phyloP scores from a whole-genome alignment of 495 filamentous ascomycete genomes.

The Xylaria flabelliformis region DNA sequence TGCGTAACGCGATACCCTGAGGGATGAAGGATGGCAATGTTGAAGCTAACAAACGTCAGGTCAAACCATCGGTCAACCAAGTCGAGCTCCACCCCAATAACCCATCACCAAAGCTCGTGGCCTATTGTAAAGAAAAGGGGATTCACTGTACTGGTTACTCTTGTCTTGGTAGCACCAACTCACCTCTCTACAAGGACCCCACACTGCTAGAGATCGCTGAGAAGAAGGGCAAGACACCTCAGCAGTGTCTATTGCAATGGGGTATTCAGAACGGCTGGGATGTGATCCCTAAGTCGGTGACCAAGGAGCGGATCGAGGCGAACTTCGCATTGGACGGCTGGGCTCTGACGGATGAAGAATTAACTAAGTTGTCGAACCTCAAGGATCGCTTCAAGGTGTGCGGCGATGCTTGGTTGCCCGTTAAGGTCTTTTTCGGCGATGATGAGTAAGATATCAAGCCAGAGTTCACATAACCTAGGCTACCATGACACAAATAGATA shows the following conservation, averaged over 20 bases:
- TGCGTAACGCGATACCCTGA: slow-evolving; percentile 42
- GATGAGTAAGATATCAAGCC: slow-evolving; percentile 62
- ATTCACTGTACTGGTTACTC: slow-evolving; percentile 75
- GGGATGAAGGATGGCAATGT: slow-evolving; percentile 57
- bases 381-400: slow-evolving; percentile 78
- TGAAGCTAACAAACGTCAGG: slow-evolving; percentile 63
- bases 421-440: slow-evolving; percentile 88
- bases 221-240: slow-evolving; percentile 69
- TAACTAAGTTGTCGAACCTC: slow-evolving; percentile 66
- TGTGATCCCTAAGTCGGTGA: slow-evolving; percentile 75
- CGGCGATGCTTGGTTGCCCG: slow-evolving; percentile 70
- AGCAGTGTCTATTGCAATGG: slow-evolving; percentile 74
- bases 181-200: slow-evolving; percentile 64
- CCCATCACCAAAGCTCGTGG: slow-evolving; percentile 79
- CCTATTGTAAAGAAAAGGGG: slow-evolving; percentile 70
- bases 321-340: slow-evolving; percentile 73
- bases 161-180: slow-evolving; percentile 64
- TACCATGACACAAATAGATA: slow-evolving; percentile 24
- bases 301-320: slow-evolving; percentile 64
- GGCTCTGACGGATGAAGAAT: slow-evolving; percentile 68
- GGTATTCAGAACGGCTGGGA: slow-evolving; percentile 75
- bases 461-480: slow-evolving; percentile 18
- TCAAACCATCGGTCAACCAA: slow-evolving; percentile 86
- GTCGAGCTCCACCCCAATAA: slow-evolving; percentile 89
- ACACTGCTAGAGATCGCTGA: slow-evolving; percentile 66